These are phyloP conservation scores for Mallotus nudiflorus DNA, from an alignment of 345 rosid genomes.

Conservation along the genomic window DNA sequence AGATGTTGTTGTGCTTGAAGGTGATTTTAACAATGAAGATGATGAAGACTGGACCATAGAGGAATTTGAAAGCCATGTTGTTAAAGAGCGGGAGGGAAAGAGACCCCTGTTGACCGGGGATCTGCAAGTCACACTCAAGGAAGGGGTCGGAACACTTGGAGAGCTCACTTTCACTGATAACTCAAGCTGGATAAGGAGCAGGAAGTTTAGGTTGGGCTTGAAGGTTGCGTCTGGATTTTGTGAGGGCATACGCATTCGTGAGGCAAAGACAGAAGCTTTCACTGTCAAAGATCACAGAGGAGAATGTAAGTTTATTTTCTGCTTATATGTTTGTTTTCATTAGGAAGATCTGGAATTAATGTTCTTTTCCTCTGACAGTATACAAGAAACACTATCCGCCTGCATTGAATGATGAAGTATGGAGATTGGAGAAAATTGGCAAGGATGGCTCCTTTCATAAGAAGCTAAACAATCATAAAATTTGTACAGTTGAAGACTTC, in stretches of 20 bases:
- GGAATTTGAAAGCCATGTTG: slow-evolving; percentile 89
- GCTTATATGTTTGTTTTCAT: not conserved
- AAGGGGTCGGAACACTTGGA: slow-evolving; percentile 94
- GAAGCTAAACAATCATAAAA: slow-evolving; percentile 51
- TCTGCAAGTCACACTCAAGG: slow-evolving; percentile 82
- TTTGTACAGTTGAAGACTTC: slow-evolving; percentile 75
- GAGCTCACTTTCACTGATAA: slow-evolving; percentile 92
- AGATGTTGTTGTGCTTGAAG: slow-evolving; percentile 92
- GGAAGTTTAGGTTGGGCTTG: slow-evolving; percentile 95
- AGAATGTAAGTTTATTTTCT: slow-evolving; percentile 55
- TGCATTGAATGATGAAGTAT: slow-evolving; percentile 74
- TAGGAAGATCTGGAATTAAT: not conserved
- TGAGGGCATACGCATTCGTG: slow-evolving; percentile 81
- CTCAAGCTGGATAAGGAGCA: slow-evolving; percentile 98
- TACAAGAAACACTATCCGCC: slow-evolving; percentile 99
- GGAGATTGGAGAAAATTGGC: slow-evolving; percentile 99
- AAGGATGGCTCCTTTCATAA: slow-evolving; percentile 99
- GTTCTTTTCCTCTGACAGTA: slow-evolving; percentile 47
- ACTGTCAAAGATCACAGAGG: slow-evolving; percentile 98
- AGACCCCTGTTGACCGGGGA: slow-evolving; percentile 92
- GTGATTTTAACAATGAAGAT: slow-evolving; percentile 88
- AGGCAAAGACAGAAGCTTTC: slow-evolving; percentile 98
- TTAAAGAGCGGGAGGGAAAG: slow-evolving; percentile 95
- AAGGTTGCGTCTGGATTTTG: slow-evolving; percentile 69
- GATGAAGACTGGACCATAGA: slow-evolving; percentile 93